Base-by-base conservation (phyloP, 2,329 filamentous ascomycete species). In the Pseudopyricularia cyperi region DNA sequence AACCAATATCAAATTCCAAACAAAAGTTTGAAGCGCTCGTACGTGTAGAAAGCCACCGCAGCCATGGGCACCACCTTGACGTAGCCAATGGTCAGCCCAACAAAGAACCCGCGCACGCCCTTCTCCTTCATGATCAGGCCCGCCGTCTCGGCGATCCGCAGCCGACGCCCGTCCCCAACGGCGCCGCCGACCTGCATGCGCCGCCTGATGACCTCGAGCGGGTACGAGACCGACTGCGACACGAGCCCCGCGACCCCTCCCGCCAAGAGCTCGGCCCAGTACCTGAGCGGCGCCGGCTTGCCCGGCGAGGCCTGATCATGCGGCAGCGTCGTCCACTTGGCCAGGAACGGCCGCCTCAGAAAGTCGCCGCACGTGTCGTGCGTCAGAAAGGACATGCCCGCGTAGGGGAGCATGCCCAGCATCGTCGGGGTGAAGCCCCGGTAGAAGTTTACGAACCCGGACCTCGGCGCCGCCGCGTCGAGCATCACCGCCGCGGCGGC, bases 121-220 rank as follows among this genome's bases (percentile, higher is more conserved):
- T 76, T 77, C 68, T 96, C 89, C 46, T 76, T 71, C 58, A 82
- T 82, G 56, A 98, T 93, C 63, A 82, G 76, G 57, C 69, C 71
- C 3, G 83, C 83, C 1, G 91, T 95, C 69, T 97, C 91, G 15
- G 72, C 70, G 57, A 98, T 87, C 50, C 82, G 75, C 46, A 95
- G 68, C 46, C 87, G 74, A 60, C 81, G 87, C 0, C 91, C 90
- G 64, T 97, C 90, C 1, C 93, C 93, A 1, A 97, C 89, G 0
- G 91, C 90, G 11, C 91, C 93, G 48, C 89, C 87, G 14, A 98
- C 93, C 65, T 98, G 93, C 91, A 98, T 97, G 48, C 93, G 77
- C 57, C 93, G 77, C 55, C 93, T 75, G 54, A 97, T 85, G 15
- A 98, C 88, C 66, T 98, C 93, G 3, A 98, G 74, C 5, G 93